phyloP scores from a whole-genome alignment of 2,329 filamentous ascomycete species.

The Calonectria honghensis region DNA sequence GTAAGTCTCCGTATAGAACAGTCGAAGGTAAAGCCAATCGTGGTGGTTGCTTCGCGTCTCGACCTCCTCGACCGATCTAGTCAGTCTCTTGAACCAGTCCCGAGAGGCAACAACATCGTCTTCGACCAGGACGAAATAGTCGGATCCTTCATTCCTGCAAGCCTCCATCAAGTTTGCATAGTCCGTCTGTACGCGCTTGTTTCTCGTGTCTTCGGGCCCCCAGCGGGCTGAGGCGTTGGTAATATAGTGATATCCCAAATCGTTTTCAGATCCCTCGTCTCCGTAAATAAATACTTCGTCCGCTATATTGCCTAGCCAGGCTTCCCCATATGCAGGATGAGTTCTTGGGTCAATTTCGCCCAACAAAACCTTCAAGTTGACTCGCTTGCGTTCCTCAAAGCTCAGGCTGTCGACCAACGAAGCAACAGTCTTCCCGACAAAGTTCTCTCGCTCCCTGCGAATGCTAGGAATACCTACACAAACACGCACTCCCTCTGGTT shows the following conservation, averaged over 20 bases:
- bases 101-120: conserved; percentile 58
- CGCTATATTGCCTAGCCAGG: conserved; percentile 55
- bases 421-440: conserved; percentile 51
- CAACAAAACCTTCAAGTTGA: conserved; percentile 56
- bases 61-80: conserved; percentile 46
- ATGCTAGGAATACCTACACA: conserved; percentile 58
- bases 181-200: conserved; percentile 54
- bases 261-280: not conserved
- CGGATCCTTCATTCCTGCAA: conserved; percentile 49
- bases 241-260: conserved; percentile 38
- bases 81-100: conserved; percentile 55
- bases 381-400: conserved; percentile 50
- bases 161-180: conserved; percentile 53
- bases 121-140: conserved; percentile 58
- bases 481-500: conserved; percentile 37
- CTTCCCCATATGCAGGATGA: conserved; percentile 55
- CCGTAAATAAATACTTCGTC: conserved; percentile 58
- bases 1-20: conserved; percentile 60
- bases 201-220: conserved; percentile 41
- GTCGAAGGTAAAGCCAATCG: conserved; percentile 59
- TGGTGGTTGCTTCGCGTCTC: conserved; percentile 42
- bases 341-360: conserved; percentile 53
- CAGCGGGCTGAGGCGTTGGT: conserved; percentile 39
- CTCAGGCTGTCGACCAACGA: conserved; percentile 57
- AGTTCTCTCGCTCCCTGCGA: conserved; percentile 52